Evolutionary conservation across 768 basidiomycete species (phyloP).

Genomic region (Mycena indigotica): DNA sequence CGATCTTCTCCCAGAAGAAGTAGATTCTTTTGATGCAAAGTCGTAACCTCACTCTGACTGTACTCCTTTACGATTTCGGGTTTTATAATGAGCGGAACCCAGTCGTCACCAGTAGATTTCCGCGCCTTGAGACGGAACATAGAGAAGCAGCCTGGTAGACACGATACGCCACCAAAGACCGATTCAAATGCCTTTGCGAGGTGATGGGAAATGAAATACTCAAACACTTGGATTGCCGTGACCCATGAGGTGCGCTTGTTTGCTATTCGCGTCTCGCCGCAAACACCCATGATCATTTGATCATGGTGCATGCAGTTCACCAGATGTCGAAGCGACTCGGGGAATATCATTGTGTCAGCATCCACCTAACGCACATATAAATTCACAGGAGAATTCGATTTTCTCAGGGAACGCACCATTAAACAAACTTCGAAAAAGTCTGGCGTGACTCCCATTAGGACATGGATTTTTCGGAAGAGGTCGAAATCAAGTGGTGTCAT

Average conservation of each 20-base stretch:
- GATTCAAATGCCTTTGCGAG: constrained; percentile 98
- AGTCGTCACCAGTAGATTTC: constrained; percentile 85
- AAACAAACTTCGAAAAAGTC: constrained; percentile 97
- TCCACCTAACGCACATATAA: too few species aligned
- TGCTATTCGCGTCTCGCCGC: constrained; percentile 97
- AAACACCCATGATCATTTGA: constrained; percentile 98
- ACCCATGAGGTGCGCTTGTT: constrained; percentile 99
- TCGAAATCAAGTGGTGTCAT: constrained; percentile 98
- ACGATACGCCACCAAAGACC: constrained; percentile 98
- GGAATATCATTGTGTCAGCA: constrained; percentile 95
- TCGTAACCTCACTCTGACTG: constrained; percentile 90
- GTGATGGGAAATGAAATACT: constrained; percentile 99
- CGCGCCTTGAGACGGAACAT: constrained; percentile 99
- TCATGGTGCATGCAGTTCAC: constrained; percentile 99
- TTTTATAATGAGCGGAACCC: constrained; percentile 96
- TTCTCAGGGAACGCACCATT: constrained; percentile 88
- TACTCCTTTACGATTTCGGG: constrained; percentile 98
- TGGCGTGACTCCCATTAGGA: constrained; percentile 97
- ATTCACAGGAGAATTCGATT: too few species aligned
- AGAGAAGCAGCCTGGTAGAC: constrained; percentile 98
- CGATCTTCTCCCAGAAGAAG: constrained; percentile 97
- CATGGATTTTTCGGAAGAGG: constrained; percentile 94
- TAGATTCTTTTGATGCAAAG: constrained; percentile 97
- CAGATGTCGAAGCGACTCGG: constrained; percentile 83
- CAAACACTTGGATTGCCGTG: constrained; percentile 96